Percentiles rank a stretch among this genome's conserved stretches.
Conservation (phyloP, 495 filamentous ascomycete species). For the Elaphomyces granulatus region DNA sequence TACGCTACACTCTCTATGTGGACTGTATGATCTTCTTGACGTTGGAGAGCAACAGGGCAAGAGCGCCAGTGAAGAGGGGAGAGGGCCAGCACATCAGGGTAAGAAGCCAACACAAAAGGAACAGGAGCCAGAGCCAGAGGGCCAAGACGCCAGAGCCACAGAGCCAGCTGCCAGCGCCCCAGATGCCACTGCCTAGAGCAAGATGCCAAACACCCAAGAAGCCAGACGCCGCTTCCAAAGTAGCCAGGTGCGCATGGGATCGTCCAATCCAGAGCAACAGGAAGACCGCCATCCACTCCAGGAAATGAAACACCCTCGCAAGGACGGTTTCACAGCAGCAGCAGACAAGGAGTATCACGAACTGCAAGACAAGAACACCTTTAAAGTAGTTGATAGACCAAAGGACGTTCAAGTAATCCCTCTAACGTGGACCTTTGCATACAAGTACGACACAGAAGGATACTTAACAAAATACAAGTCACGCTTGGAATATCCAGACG, state of each 20-base stretch:
- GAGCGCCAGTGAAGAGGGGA: too few relatives aligned
- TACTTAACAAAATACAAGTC: slow-evolving; percentile 17
- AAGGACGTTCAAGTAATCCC: background rate
- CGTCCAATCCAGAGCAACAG: background rate
- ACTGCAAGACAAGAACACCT: background rate
- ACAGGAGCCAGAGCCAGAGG: too few relatives aligned
- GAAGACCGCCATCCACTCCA: background rate
- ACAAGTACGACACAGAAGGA: slow-evolving; percentile 12
- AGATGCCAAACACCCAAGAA: too few relatives aligned
- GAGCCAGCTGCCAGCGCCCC: too few relatives aligned
- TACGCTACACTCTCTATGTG: too few relatives aligned
- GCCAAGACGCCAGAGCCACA: too few relatives aligned
- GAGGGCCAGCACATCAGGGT: too few relatives aligned
- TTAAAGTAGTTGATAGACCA: background rate
- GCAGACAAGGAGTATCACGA: background rate
- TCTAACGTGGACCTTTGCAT: slow-evolving; percentile 6
- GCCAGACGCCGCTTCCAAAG: too few relatives aligned
- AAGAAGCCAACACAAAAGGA: too few relatives aligned
- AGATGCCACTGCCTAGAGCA: too few relatives aligned
- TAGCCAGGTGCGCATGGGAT: too few relatives aligned
- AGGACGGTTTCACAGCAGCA: background rate
- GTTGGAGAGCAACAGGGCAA: background rate
- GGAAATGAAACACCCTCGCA: background rate
- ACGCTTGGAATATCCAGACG: slow-evolving; percentile 7
- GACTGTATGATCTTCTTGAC: background rate